phyloP scores from a whole-genome alignment of 495 filamentous ascomycete genomes.

The Neurospora intermedia region DNA sequence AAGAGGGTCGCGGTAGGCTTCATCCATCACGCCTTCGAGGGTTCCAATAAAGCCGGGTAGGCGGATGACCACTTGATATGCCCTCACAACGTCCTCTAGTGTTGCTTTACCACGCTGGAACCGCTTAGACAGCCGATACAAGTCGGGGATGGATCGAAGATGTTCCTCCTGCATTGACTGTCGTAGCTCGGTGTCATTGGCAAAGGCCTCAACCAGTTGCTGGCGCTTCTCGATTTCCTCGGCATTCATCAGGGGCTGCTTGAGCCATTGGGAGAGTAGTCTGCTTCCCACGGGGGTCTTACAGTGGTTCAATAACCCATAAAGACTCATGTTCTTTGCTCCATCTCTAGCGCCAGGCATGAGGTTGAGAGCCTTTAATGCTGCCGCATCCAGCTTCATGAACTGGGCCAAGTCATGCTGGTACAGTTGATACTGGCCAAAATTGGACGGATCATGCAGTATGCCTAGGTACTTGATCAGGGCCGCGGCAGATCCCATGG shows the following conservation, averaged over 20 bases:
- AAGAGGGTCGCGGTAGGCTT: slow-evolving; percentile 77
- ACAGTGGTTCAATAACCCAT: slow-evolving; percentile 91
- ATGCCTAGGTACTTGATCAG: slow-evolving; percentile 94
- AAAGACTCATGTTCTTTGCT: slow-evolving; percentile 94
- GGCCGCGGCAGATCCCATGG: slow-evolving; percentile 90
- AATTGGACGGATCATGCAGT: slow-evolving; percentile 83
- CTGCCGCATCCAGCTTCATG: slow-evolving; percentile 97
- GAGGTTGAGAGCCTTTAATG: slow-evolving; percentile 85
- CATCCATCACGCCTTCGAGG: slow-evolving; percentile 90
- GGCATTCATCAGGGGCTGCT: slow-evolving; percentile 92
- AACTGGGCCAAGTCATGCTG: slow-evolving; percentile 96
- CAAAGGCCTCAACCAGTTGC: slow-evolving; percentile 91
- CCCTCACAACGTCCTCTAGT: slow-evolving; percentile 88
- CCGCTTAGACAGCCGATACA: slow-evolving; percentile 87
- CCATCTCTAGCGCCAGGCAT: slow-evolving; percentile 95
- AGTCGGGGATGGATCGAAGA: slow-evolving; percentile 82
- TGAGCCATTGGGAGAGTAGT: slow-evolving; percentile 90
- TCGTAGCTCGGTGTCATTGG: slow-evolving; percentile 82
- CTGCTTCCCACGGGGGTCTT: slow-evolving; percentile 91
- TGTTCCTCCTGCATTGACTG: slow-evolving; percentile 99
- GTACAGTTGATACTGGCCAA: slow-evolving; percentile 92
- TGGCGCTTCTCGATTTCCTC: slow-evolving; percentile 85
- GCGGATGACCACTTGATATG: slow-evolving; percentile 89
- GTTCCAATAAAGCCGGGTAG: slow-evolving; percentile 83
- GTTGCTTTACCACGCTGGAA: slow-evolving; percentile 87